phyloP scores from a whole-genome alignment of 2,329 filamentous ascomycete species.

The Diatrype stigma region DNA sequence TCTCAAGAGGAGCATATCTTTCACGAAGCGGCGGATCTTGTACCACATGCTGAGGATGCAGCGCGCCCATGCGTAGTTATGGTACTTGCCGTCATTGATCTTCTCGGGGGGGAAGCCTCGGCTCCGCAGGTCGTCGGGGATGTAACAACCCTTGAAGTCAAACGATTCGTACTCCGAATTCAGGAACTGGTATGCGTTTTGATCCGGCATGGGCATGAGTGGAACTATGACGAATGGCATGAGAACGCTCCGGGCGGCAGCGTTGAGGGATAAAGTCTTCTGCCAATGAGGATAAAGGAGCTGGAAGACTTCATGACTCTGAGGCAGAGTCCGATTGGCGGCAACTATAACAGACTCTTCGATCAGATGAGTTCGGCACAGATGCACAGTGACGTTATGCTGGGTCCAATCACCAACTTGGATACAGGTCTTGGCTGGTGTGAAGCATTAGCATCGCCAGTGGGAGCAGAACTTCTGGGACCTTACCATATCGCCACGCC shows the following conservation, averaged over 20 bases:
- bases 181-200: slow-evolving; percentile 34
- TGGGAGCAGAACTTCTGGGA: too few species aligned
- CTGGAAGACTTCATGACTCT: slow-evolving; percentile 38
- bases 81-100: slow-evolving; percentile 33
- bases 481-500: slow-evolving; percentile 41
- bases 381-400: slow-evolving; percentile 44
- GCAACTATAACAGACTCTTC: slow-evolving; percentile 46
- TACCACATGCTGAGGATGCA: slow-evolving; percentile 43
- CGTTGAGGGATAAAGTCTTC: slow-evolving; percentile 46
- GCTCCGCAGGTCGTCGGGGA: slow-evolving; percentile 38
- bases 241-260: slow-evolving; percentile 38
- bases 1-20: slow-evolving; percentile 30
- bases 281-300: slow-evolving; percentile 45
- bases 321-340: slow-evolving; percentile 36
- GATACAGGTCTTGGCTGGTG: slow-evolving; percentile 41
- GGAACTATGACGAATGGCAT: slow-evolving; percentile 40
- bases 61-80: slow-evolving; percentile 46
- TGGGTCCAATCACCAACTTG: slow-evolving; percentile 45
- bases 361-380: slow-evolving; percentile 41
- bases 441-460: too few species aligned
- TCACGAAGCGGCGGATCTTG: slow-evolving; percentile 37
- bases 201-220: slow-evolving; percentile 36
- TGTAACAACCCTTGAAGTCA: slow-evolving; percentile 39
- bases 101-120: slow-evolving; percentile 38
- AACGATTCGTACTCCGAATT: slow-evolving; percentile 38